Evolutionary conservation across 805 yeast species (phyloP), one percentile per base, ranked within the genome.

Genomic region (Yamadazyma phyllophila): DNA sequence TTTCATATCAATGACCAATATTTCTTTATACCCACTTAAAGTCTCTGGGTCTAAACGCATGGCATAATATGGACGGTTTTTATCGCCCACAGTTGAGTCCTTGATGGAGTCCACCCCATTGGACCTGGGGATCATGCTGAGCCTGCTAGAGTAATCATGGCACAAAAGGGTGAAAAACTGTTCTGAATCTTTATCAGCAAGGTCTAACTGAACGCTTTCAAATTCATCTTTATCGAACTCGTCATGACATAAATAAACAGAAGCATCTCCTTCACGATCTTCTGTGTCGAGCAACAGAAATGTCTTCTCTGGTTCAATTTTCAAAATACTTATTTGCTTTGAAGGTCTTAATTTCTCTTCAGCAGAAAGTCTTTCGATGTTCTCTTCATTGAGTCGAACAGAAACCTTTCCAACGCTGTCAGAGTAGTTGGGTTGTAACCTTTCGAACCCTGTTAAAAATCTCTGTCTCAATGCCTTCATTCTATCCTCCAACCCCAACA

Each of bases 391-490:
- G 7, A 36, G n/a, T 36, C 39, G 26, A 4, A 15, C n/a, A 9
- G 36, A 20, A 15, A 38, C 34, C 5, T 17, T 26, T 4, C 26
- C 32, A 10, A 37, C 14, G 2, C 15, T 7, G 10, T 32, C 36
- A n/a, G 16, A 13, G 12, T 29, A 26, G n/a, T 27, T 15, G 7
- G 31, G 31, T 3, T 4, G 31, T 29, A 29, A 29, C 4, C 11
- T 29, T 29, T 83, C 88, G 56, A 82, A 78, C 0, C 88, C 89
- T 2, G 87, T 60, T n/a, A 76, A 58, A 15, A 76, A 65, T 31
- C 55, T 43, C 32, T 59, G 58, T 43, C 78, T 70, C 53, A 88
- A 79, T 0, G 78, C 60, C 1, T 59, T 45, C 86, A 91, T 82
- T 58, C 97, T 71, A 30, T 73, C 65, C 0, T 57, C 56, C 20